phyloP scores from a whole-genome alignment of 768 basidiomycete species.

The Gelatoporia subvermispora region DNA sequence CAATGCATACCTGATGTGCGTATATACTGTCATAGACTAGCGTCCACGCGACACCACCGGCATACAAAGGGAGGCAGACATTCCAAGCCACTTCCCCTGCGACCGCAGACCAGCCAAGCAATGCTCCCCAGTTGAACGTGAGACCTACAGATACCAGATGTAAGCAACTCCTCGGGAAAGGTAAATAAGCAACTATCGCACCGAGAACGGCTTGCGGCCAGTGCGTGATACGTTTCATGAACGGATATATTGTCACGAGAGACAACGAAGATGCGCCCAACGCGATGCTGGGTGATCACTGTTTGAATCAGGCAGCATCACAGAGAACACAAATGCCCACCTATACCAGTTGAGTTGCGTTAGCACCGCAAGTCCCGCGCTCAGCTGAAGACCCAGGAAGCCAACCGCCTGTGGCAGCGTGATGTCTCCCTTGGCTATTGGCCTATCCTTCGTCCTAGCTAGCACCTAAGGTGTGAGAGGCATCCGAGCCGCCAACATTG shows the following conservation, averaged over 20 bases:
- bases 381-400: conserved; percentile 81
- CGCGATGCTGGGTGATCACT: conserved; percentile 54
- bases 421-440: conserved; percentile 82
- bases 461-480: background rate
- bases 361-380: conserved; percentile 77
- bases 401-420: conserved; percentile 66
- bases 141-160: conserved; percentile 50
- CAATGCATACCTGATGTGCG: conserved; percentile 76
- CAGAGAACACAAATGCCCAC: conserved; percentile 35
- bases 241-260: conserved; percentile 83
- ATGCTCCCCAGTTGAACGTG: conserved; percentile 95
- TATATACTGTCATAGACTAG: conserved; percentile 97
- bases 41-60: conserved; percentile 88
- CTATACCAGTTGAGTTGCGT: conserved; percentile 95
- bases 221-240: conserved; percentile 95
- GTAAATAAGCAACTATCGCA: conserved; percentile 27
- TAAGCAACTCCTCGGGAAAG: background rate
- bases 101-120: conserved; percentile 95
- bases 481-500: no score
- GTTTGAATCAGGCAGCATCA: no score
- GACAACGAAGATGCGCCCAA: conserved; percentile 90
- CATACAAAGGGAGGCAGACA: conserved; percentile 83
- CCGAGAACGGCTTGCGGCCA: conserved; percentile 98
- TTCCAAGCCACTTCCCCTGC: conserved; percentile 76
- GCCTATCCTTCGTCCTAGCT: conserved; percentile 87